A percentile compares a stretch with the other conserved stretches of the same genome.
Evolutionary conservation across 176 grass and related monocot species (phyloP).

Genomic region (Carex littledalei): DNA sequence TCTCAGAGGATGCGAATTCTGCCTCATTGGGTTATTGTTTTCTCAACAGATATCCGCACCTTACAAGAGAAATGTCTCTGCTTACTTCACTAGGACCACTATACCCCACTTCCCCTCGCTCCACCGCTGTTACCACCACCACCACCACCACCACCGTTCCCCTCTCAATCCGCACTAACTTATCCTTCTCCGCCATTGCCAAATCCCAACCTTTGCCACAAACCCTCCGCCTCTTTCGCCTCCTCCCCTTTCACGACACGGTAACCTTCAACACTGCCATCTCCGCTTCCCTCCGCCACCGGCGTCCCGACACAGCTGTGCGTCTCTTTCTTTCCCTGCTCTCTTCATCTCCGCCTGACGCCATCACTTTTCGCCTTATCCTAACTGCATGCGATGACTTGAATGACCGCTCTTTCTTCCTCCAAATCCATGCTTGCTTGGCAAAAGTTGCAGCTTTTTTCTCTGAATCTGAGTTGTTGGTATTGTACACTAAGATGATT

Average conservation of each 20-base stretch:
- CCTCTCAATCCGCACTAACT: constrained; percentile 13
- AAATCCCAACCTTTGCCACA: constrained; percentile 18
- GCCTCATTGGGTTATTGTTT: too few relatives aligned
- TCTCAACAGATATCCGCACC: too few relatives aligned
- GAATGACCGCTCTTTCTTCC: constrained; percentile 2
- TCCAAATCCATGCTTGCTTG: constrained; percentile 32
- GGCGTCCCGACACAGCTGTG: not conserved
- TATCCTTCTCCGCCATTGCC: constrained; percentile 29
- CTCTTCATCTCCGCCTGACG: not conserved
- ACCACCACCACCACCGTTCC: not conserved
- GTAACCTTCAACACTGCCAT: constrained; percentile 41
- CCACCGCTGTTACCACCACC: not conserved
- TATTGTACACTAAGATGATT: constrained; percentile 21
- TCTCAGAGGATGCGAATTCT: too few relatives aligned
- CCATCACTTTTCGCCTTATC: constrained; percentile 29
- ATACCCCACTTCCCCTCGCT: not conserved
- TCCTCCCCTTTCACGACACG: constrained; percentile 35
- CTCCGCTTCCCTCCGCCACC: constrained; percentile 34
- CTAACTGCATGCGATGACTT: constrained; percentile 11
- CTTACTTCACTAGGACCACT: not conserved
- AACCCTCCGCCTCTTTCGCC: constrained; percentile 29
- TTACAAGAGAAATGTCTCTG: not conserved
- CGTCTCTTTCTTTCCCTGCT: constrained; percentile 30
- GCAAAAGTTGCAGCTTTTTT: not conserved
- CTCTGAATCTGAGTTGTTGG: constrained; percentile 7